Evolutionary conservation across 2,329 filamentous ascomycete species (phyloP).

Genomic region (Fusarium aywerte): DNA sequence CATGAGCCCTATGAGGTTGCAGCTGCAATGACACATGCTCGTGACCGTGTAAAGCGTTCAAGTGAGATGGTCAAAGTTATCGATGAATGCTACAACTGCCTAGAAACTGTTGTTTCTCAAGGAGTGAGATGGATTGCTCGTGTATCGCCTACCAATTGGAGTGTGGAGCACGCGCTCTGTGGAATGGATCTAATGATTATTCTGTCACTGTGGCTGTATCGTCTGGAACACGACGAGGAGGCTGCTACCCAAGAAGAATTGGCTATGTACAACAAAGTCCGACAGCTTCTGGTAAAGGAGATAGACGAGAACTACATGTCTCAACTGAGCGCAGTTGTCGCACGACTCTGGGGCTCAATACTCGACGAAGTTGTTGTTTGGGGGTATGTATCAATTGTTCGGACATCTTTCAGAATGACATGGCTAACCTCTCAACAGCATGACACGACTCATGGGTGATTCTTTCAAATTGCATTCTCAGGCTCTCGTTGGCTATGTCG

Average conservation of each 20-base stretch:
- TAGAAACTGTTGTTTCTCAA: slow-evolving; percentile 93
- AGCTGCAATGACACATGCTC: slow-evolving; percentile 92
- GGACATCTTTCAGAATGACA: neutral
- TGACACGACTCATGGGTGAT: slow-evolving; percentile 96
- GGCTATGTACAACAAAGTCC: slow-evolving; percentile 92
- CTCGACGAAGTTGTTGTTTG: slow-evolving; percentile 98
- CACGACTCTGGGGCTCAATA: slow-evolving; percentile 96
- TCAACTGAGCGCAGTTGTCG: slow-evolving; percentile 94
- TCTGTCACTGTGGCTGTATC: slow-evolving; percentile 97
- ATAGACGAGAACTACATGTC: slow-evolving; percentile 82
- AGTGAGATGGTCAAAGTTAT: slow-evolving; percentile 99
- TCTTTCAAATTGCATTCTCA: slow-evolving; percentile 97
- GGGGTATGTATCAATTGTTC: slow-evolving; percentile 77
- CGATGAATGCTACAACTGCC: slow-evolving; percentile 96
- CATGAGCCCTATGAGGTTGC: slow-evolving; percentile 98
- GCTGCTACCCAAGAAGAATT: slow-evolving; percentile 84
- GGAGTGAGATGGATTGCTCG: slow-evolving; percentile 98
- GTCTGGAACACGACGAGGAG: slow-evolving; percentile 98
- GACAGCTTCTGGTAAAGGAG: slow-evolving; percentile 90
- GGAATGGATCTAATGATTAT: slow-evolving; percentile 98
- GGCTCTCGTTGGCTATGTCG: slow-evolving; percentile 93
- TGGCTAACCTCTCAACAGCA: slow-evolving; percentile 62
- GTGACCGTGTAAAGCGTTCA: slow-evolving; percentile 93
- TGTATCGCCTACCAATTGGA: slow-evolving; percentile 98
- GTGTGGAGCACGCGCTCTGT: slow-evolving; percentile 95